Conservation (phyloP, 1,284 basidiomycete species). For the Ceratobasidium sp. region DNA sequence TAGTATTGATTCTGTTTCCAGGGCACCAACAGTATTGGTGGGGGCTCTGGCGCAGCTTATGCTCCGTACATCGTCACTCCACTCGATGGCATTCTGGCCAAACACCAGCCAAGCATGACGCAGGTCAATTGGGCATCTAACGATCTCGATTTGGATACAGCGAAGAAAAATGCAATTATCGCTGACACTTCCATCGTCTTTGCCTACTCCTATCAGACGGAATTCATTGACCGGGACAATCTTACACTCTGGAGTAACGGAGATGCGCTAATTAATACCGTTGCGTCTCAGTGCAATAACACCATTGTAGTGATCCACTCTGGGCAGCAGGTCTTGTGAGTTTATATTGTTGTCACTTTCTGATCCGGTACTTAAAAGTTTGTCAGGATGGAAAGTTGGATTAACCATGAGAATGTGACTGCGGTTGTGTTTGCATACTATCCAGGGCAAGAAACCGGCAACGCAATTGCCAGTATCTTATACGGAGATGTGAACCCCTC, state of each 20-base stretch:
- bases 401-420: slow-evolving; percentile 47
- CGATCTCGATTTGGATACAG: slow-evolving; percentile 34
- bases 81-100: slow-evolving; percentile 71
- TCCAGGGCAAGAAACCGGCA: slow-evolving; percentile 56
- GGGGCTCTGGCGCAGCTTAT: slow-evolving; percentile 46
- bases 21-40: no score
- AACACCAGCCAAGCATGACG: slow-evolving; percentile 60
- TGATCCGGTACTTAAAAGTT: slow-evolving; percentile 61
- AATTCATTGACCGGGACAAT: slow-evolving; percentile 80
- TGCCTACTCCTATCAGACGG: slow-evolving; percentile 75
- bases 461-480: slow-evolving; percentile 52
- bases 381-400: slow-evolving; percentile 51
- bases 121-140: slow-evolving; percentile 50
- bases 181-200: slow-evolving; percentile 76
- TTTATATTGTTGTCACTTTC: slow-evolving; percentile 42
- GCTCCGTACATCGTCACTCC: slow-evolving; percentile 63
- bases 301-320: slow-evolving; percentile 63
- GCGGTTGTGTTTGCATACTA: slow-evolving; percentile 46
- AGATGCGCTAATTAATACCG: slow-evolving; percentile 55
- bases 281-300: slow-evolving; percentile 50
- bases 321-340: slow-evolving; percentile 51
- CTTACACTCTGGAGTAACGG: slow-evolving; percentile 82
- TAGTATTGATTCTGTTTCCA: slow-evolving; percentile 2
- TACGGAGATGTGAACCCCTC: slow-evolving; percentile 52
- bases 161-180: slow-evolving; percentile 55